These are phyloP conservation scores for Coemansia sp. DNA, from an alignment of 192 early-diverging fungal genomes.

Conservation along the genomic window DNA sequence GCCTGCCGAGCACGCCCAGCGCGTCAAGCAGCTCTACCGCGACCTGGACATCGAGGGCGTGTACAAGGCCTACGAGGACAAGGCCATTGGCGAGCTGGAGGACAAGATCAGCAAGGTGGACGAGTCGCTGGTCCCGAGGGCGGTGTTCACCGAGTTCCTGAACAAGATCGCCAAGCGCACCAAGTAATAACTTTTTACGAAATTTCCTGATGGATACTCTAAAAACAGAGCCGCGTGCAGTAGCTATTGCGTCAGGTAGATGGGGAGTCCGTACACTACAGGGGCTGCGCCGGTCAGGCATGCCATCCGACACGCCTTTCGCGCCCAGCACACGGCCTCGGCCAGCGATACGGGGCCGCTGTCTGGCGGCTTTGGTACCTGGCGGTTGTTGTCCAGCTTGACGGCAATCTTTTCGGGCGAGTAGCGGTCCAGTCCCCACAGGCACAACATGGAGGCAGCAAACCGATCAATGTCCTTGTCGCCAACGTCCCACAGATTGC, in stretches of 20 bases:
- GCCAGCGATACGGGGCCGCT: constrained; percentile 56
- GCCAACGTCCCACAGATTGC: constrained; percentile 98
- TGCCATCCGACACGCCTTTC: constrained; percentile 67
- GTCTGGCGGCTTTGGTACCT: neutral
- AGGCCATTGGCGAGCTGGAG: constrained; percentile 64
- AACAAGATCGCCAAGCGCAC: constrained; percentile 93
- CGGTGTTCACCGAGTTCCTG: constrained; percentile 89
- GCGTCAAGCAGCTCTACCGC: constrained; percentile 79
- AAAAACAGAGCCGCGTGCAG: no score
- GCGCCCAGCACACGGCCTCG: constrained; percentile 65
- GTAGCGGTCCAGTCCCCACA: constrained; percentile 60
- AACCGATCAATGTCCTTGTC: constrained; percentile 94
- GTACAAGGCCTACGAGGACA: constrained; percentile 88
- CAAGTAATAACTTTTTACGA: constrained; percentile 53
- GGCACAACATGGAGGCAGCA: constrained; percentile 58
- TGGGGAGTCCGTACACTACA: constrained; percentile 89
- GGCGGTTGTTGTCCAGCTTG: neutral
- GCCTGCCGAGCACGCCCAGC: constrained; percentile 60
- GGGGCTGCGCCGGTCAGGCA: constrained; percentile 90
- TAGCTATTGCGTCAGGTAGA: constrained; percentile 15
- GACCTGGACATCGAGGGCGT: constrained; percentile 72
- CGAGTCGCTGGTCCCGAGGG: constrained; percentile 67
- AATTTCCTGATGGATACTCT: neutral
- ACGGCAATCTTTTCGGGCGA: constrained; percentile 7
- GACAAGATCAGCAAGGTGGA: constrained; percentile 78